These are phyloP conservation scores for Flaveria trinervia DNA, from an alignment of 129 eudicot genomes.

Conservation along the genomic window DNA sequence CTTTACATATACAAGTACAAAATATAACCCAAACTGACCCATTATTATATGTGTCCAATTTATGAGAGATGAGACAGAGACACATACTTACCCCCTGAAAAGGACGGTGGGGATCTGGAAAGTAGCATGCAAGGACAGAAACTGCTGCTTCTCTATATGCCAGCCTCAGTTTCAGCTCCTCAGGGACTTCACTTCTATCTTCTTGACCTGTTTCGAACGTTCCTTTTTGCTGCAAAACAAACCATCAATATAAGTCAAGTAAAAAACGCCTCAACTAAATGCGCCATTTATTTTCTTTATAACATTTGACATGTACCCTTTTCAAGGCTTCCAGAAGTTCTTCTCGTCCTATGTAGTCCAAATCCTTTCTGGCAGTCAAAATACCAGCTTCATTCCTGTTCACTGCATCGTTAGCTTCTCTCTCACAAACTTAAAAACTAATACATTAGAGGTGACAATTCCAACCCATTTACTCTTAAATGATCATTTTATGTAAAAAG, in stretches of 20 bases:
- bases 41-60: background rate
- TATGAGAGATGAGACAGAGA: background rate
- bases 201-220: constrained; percentile 98
- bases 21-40: background rate
- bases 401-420: constrained; percentile 36
- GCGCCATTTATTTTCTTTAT: constrained; percentile 13
- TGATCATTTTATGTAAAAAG: background rate
- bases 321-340: constrained; percentile 91
- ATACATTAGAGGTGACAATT: constrained; percentile 6
- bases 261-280: background rate
- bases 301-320: constrained; percentile 54
- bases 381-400: constrained; percentile 97
- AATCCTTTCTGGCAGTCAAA: constrained; percentile 88
- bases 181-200: constrained; percentile 79
- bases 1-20: background rate
- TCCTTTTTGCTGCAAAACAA: constrained; percentile 80
- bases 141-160: constrained; percentile 98
- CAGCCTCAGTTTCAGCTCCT: constrained; percentile 80
- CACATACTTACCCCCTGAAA: constrained; percentile 53
- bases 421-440: background rate
- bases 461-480: background rate
- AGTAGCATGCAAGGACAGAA: constrained; percentile 84
- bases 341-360: constrained; percentile 80
- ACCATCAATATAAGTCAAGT: background rate
- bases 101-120: constrained; percentile 83